Evolutionary conservation across 345 rosid genomes (phyloP).

Genomic region (Hibiscus tridactylites): DNA sequence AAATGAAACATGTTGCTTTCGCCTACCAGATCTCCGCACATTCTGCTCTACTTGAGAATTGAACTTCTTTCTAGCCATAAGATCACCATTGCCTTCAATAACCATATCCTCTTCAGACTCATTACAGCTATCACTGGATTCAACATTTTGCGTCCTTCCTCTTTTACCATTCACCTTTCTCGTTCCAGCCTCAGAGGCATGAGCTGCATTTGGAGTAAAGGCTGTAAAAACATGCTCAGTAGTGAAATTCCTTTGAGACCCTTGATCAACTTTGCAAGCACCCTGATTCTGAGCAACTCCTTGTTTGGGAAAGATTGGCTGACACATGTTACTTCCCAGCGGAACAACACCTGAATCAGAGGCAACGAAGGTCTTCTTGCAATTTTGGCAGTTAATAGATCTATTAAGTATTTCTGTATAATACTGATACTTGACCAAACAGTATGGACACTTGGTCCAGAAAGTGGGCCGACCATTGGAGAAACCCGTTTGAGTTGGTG

Average conservation of each 20-base stretch:
- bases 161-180: slow-evolving; percentile 38
- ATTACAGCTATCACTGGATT: slow-evolving; percentile 52
- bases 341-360: slow-evolving; percentile 30
- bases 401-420: slow-evolving; percentile 26
- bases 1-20: slow-evolving; percentile 56
- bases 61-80: slow-evolving; percentile 21
- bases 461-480: slow-evolving; percentile 31
- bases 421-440: slow-evolving; percentile 42
- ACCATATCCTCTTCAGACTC: slow-evolving; percentile 33
- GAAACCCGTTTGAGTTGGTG: slow-evolving; percentile 31
- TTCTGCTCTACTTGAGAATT: slow-evolving; percentile 26
- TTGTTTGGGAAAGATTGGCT: slow-evolving; percentile 32
- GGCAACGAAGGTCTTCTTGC: slow-evolving; percentile 46
- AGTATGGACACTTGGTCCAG: slow-evolving; percentile 70
- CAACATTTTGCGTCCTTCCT: slow-evolving; percentile 35
- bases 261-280: slow-evolving; percentile 32
- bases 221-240: slow-evolving; percentile 22
- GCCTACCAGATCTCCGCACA: slow-evolving; percentile 60
- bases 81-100: slow-evolving; percentile 29
- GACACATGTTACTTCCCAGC: slow-evolving; percentile 15
- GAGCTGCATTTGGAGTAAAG: slow-evolving; percentile 17
- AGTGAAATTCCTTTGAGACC: slow-evolving; percentile 23
- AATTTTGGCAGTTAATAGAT: slow-evolving; percentile 37
- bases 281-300: slow-evolving; percentile 34
- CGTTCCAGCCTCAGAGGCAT: slow-evolving; percentile 19